Base-by-base conservation (phyloP, 495 filamentous ascomycete genomes). In the Penicillium manginii region DNA sequence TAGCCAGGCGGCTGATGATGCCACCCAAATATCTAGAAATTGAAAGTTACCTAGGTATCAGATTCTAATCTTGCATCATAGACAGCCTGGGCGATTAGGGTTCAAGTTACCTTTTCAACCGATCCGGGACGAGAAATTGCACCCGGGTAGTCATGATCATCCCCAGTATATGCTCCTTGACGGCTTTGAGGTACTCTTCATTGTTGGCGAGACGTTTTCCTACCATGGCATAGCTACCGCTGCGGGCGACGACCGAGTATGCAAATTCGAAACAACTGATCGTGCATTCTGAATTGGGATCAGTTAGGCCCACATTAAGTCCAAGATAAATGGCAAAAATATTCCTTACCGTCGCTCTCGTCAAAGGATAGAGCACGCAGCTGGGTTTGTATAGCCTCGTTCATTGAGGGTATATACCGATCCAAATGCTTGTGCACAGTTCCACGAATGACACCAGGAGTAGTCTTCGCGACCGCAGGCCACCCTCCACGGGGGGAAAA, bases 71-170 rank as follows among this genome's bases (percentile, higher is more conserved):
- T 11, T 14, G 22, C 3, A 19, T 35, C 23, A 33, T 5, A 12
- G 10, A 35, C 14, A 39, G 39, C 14, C 3, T 8, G n/a, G 42
- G 14, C n/a, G 46, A 19, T 5, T 26, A 2, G 23, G 23, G 23
- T n/a, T n/a, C n/a, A n/a, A n/a, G n/a, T 40, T 49, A 66, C 61
- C 42, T 23, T 39, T 66, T 66, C 19, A 69, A 15, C 8, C 50
- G 60, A 54, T 69, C 64, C 4, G 63, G 64, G 15, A 69, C 23
- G 31, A 69, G 45, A 4, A 67, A 69, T 10, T 69, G 64, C 2
- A 64, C 59, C 1, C 66, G 64, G 52, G 66, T 59, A 14, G 63
- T 66, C 50, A 64, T 48, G 18, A 69, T 66, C 66, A 69, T 69
- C 3, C 66, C 63, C 11, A 69, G 55, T 0, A 69, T 69, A 47